Conservation (phyloP, 768 basidiomycete genomes). For the Cystobasidium onofrii region DNA sequence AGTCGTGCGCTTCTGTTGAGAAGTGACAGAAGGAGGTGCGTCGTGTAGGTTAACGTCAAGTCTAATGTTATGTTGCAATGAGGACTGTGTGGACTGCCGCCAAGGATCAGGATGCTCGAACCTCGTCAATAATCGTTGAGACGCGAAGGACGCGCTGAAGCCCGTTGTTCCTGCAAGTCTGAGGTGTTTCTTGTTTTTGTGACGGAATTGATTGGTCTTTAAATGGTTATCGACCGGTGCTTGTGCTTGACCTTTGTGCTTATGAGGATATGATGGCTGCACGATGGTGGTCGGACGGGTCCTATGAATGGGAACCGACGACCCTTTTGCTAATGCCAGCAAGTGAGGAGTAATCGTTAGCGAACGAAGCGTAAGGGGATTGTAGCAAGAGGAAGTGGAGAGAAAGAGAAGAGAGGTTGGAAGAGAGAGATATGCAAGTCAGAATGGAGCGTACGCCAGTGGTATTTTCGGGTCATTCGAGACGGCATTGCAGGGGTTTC, state of each 20-base stretch:
- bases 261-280: neutral
- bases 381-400: neutral
- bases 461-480: neutral
- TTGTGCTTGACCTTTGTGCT: neutral
- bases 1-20: neutral
- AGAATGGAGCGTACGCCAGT: neutral
- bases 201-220: neutral
- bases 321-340: neutral
- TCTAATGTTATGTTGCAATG: neutral
- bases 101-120: neutral
- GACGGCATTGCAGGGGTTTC: neutral
- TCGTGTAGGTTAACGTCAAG: neutral
- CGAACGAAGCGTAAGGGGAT: too few species aligned
- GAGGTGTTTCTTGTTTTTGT: neutral
- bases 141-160: neutral
- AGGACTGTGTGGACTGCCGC: neutral
- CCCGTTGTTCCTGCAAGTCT: neutral
- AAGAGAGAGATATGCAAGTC: neutral
- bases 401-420: neutral
- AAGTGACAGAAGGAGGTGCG: neutral
- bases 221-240: neutral
- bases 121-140: neutral
- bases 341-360: neutral
- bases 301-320: neutral
- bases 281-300: neutral